Conservation (phyloP, 2,329 filamentous ascomycete species). For the Diaporthe ampelina region DNA sequence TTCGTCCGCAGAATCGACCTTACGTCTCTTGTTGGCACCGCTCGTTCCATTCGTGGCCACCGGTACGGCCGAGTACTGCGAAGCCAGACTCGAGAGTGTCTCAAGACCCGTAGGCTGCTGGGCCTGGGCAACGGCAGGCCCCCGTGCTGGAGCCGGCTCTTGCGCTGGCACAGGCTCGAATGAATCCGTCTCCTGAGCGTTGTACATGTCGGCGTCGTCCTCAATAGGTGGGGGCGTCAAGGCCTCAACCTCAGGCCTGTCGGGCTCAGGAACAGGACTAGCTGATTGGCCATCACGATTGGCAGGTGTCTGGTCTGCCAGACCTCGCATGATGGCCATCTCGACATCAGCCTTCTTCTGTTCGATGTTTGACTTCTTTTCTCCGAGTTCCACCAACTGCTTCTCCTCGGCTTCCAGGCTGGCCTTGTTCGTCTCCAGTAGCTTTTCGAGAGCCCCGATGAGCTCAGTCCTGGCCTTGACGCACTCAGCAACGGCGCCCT, state of each 20-base stretch:
- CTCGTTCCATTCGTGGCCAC: constrained; percentile 57
- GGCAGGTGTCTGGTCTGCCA: constrained; percentile 69
- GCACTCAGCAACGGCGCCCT: constrained; percentile 89
- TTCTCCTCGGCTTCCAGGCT: constrained; percentile 79
- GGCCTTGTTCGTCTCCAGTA: constrained; percentile 80
- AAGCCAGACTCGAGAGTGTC: constrained; percentile 56
- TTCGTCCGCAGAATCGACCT: constrained; percentile 65
- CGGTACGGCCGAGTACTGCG: constrained; percentile 64
- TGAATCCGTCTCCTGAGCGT: constrained; percentile 28
- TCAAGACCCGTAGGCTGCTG: constrained; percentile 55
- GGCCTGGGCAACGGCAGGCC: constrained; percentile 42
- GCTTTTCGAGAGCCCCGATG: constrained; percentile 84
- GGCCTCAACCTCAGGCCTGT: constrained; percentile 86
- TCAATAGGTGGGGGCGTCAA: constrained; percentile 84
- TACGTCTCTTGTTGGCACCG: constrained; percentile 69
- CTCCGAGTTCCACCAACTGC: constrained; percentile 72
- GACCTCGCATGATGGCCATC: constrained; percentile 87
- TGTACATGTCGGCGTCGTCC: constrained; percentile 48
- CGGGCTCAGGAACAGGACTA: constrained; percentile 69
- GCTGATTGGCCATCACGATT: constrained; percentile 62
- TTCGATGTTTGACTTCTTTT: constrained; percentile 81
- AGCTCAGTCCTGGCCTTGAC: constrained; percentile 87
- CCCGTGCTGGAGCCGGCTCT: constrained; percentile 40
- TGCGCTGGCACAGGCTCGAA: constrained; percentile 43
- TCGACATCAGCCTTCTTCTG: constrained; percentile 90